Conservation (phyloP, 2,329 filamentous ascomycete genomes). For the Magnaporthiopsis poae region DNA sequence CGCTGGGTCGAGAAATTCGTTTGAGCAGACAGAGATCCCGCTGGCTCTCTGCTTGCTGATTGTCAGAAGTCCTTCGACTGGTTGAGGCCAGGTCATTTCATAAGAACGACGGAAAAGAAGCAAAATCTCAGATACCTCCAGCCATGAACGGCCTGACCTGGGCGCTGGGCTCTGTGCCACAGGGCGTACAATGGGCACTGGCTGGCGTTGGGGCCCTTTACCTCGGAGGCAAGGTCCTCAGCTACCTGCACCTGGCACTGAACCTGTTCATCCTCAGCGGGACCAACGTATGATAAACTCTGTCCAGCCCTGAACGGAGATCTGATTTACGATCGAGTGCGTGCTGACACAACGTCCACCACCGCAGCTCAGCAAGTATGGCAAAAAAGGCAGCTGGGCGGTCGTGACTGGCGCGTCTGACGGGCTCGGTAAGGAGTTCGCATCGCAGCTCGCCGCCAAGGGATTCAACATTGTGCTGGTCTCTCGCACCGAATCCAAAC, state of each 20-base stretch:
- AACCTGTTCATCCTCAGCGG: conserved; percentile 60
- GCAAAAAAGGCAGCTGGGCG: conserved; percentile 84
- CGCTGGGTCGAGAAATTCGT: neutral
- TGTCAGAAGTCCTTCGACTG: neutral
- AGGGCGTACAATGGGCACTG: conserved; percentile 35
- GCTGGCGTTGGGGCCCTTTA: conserved; percentile 50
- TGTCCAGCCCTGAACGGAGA: too few relatives aligned
- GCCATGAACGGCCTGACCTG: conserved; percentile 24
- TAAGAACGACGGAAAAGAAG: neutral
- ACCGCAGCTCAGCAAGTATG: conserved; percentile 73
- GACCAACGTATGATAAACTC: conserved; percentile 41
- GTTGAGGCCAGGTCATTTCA: neutral
- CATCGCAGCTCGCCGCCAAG: conserved; percentile 75
- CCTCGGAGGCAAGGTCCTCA: conserved; percentile 45
- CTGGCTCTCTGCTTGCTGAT: neutral
- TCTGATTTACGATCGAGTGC: neutral
- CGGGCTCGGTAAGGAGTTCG: conserved; percentile 93
- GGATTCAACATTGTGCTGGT: conserved; percentile 93
- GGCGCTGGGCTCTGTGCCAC: conserved; percentile 21
- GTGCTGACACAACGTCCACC: neutral
- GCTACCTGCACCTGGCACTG: conserved; percentile 51
- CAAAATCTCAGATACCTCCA: neutral
- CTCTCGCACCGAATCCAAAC: conserved; percentile 88
- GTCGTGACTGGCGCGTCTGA: conserved; percentile 92
- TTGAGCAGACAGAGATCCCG: neutral